Percentiles rank a stretch among this genome's conserved stretches.
phyloP scores from a whole-genome alignment of 106 monocot genomes.

The Cymbidium sinense region DNA sequence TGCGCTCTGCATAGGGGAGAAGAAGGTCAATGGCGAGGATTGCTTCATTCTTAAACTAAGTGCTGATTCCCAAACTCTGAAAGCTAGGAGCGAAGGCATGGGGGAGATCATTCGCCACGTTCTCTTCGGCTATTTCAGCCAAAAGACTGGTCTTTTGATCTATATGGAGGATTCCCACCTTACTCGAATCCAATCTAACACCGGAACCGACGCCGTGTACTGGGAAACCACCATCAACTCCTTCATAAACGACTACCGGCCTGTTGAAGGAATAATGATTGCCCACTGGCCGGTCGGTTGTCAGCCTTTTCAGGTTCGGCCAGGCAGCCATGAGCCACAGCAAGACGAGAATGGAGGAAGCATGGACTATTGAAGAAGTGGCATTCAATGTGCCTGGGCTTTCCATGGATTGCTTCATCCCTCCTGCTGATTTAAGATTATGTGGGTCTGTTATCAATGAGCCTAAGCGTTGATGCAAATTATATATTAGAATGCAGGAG shows the following conservation, averaged over 20 bases:
- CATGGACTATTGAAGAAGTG: constrained; percentile 12
- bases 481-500: not conserved
- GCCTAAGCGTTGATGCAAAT: too few relatives aligned
- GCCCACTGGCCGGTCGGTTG: constrained; percentile 14
- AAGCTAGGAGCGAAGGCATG: constrained; percentile 5
- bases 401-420: constrained; percentile 14
- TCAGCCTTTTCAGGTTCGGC: constrained; percentile 12
- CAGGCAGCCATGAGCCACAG: constrained; percentile 17
- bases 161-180: constrained; percentile 18
- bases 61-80: constrained; percentile 5
- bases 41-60: constrained; percentile 18
- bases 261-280: constrained; percentile 13
- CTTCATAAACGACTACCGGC: constrained; percentile 8
- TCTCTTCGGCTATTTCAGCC: constrained; percentile 18
- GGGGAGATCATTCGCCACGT: constrained; percentile 13
- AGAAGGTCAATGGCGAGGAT: constrained; percentile 11
- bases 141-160: constrained; percentile 9
- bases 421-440: constrained; percentile 4
- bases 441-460: not conserved
- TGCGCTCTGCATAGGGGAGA: constrained; percentile 1
- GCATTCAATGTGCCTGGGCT: constrained; percentile 14
- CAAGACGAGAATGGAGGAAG: constrained; percentile 15
- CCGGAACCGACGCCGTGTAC: constrained; percentile 9
- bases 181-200: constrained; percentile 10
- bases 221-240: constrained; percentile 19